Conservation (phyloP, 129 eudicot genomes). For the Escallonia herrerae region DNA sequence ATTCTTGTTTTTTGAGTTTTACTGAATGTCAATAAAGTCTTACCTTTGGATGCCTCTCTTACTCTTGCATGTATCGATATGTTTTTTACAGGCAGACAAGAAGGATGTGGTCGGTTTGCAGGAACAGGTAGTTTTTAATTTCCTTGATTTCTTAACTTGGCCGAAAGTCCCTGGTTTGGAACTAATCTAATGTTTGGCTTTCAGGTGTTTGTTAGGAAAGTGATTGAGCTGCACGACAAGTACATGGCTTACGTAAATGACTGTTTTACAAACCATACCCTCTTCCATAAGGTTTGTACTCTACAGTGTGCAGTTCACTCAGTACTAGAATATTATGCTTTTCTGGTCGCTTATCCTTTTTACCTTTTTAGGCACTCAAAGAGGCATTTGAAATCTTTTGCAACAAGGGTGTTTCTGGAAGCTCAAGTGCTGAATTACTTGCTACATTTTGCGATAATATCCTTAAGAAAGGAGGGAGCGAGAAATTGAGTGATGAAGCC, state of each 20-base stretch:
- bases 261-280: conserved; percentile 77
- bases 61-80: background rate
- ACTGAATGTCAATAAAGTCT: too few relatives aligned
- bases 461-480: conserved; percentile 91
- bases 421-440: conserved; percentile 82
- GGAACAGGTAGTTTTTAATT: conserved; percentile 59
- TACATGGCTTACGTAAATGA: conserved; percentile 75
- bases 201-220: conserved; percentile 82
- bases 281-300: conserved; percentile 78
- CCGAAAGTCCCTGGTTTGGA: background rate
- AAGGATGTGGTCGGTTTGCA: conserved; percentile 81
- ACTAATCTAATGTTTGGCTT: conserved; percentile 1
- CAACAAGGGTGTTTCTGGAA: conserved; percentile 95
- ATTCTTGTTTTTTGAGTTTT: too few relatives aligned
- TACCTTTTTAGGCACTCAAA: conserved; percentile 62
- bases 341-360: background rate
- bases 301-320: background rate
- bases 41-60: too few relatives aligned
- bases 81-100: conserved; percentile 67
- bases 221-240: conserved; percentile 92
- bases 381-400: conserved; percentile 93
- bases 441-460: conserved; percentile 91
- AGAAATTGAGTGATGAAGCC: conserved; percentile 89
- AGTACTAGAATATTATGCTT: too few relatives aligned
- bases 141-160: conserved; percentile 1